Evolutionary conservation across 2,329 filamentous ascomycete genomes (phyloP), one percentile per base, ranked within the genome.

Genomic region (Colletotrichum viniferum): DNA sequence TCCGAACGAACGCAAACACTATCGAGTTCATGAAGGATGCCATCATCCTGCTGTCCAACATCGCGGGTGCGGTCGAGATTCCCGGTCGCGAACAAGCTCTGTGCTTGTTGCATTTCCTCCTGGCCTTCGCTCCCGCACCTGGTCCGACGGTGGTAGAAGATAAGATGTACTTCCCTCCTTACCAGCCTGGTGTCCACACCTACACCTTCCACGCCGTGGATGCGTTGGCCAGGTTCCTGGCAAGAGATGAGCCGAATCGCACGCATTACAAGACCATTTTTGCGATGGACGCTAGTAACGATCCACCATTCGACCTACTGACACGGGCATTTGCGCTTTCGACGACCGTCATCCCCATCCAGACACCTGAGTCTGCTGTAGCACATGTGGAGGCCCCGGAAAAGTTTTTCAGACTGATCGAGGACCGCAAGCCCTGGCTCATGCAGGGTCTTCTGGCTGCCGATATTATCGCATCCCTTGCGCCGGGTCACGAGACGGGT

Each of bases 11-110:
- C 78, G 89, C 91, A 81, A 98, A 98, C 84, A 97, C 94, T 1
- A 87, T 98, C 78, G 97, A 99, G 84, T 96, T 98, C 80, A 98
- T 98, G 95, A 99, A 99, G 85, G 97, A 99, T 83, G 88, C 96
- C 34, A 92, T 98, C 73, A 93, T 95, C 18, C 92, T 98, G 78
- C 88, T 99, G 70, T 98, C 96, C 72, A 98, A 99, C 83, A 92
- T 97, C 63, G 93, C 96, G 9, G 92, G 94, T 62, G 91, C 92
- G 12, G 90, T 98, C 68, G 94, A 96, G 81, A 88, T 99, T 52
- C 94, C 96, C 2, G 94, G 94, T 24, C 93, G 94, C 77, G 96
- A 98, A 81, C 96, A 98, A 82, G 96, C 96, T 0, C 88, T 95
- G 52, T 95, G 94, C 80, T 88, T 98, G 8, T 87, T 99, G 52